phyloP scores from a whole-genome alignment of 305 asterid genomes.

The Fraxinus sp. region DNA sequence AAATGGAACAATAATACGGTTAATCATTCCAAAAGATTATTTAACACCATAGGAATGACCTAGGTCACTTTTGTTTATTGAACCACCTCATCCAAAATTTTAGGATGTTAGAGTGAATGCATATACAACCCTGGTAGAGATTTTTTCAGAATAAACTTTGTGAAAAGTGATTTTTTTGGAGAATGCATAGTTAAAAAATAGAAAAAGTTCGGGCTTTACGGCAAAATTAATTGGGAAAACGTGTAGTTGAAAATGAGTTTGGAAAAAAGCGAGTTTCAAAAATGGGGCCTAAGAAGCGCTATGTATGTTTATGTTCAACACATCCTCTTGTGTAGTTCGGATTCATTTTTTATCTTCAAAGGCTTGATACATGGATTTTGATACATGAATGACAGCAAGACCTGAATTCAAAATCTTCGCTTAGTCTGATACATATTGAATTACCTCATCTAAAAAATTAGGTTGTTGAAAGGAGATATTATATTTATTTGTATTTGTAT shows the following conservation, averaged over 20 bases:
- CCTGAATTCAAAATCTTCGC: not conserved
- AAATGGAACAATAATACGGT: not conserved
- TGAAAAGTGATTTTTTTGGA: not conserved
- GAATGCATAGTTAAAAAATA: not conserved
- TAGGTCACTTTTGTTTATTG: not conserved
- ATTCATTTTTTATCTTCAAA: not conserved
- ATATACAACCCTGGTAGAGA: not conserved
- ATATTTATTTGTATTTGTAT: not conserved
- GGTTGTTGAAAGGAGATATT: not conserved
- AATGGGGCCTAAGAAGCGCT: not conserved
- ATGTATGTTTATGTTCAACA: not conserved
- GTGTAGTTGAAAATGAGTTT: not conserved
- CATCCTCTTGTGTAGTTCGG: not conserved
- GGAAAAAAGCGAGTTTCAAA: not conserved
- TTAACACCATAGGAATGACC: not conserved
- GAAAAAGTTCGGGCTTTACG: not conserved
- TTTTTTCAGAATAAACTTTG: not conserved
- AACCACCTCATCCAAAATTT: not conserved
- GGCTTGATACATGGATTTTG: not conserved
- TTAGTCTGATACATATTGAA: not conserved
- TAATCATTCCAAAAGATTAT: not conserved
- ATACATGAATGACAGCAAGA: not conserved
- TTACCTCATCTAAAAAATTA: not conserved
- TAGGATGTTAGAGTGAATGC: not conserved
- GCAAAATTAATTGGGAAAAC: not conserved